Conservation (phyloP, 345 rosid species). For the Pugionium dolabratum region DNA sequence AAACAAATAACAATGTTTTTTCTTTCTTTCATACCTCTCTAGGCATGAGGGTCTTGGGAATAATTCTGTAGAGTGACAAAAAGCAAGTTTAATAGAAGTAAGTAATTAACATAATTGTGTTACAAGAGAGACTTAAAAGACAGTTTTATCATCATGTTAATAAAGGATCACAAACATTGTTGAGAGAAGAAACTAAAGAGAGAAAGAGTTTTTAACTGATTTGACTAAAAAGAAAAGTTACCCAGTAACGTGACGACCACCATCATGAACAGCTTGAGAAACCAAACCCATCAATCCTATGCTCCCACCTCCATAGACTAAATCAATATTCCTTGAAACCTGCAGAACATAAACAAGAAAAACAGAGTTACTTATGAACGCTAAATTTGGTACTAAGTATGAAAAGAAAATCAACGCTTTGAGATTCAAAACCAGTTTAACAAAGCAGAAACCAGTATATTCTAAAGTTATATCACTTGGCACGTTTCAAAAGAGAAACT, state of each 20-base stretch:
- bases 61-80: slow-evolving; percentile 84
- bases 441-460: neutral
- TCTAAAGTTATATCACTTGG: too few relatives aligned
- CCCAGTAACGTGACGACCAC: slow-evolving; percentile 99
- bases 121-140: slow-evolving; percentile 19
- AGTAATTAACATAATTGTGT: slow-evolving; percentile 19
- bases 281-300: slow-evolving; percentile 99
- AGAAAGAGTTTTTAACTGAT: too few relatives aligned
- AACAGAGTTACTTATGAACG: slow-evolving; percentile 32
- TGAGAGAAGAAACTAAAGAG: too few relatives aligned
- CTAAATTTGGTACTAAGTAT: slow-evolving; percentile 19
- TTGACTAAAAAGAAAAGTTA: slow-evolving; percentile 33
- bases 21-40: slow-evolving; percentile 69
- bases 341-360: slow-evolving; percentile 35
- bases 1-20: slow-evolving; percentile 27
- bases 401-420: neutral
- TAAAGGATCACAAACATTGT: too few relatives aligned
- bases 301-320: slow-evolving; percentile 99
- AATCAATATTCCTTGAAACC: slow-evolving; percentile 97
- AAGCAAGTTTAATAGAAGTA: slow-evolving; percentile 35
- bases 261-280: slow-evolving; percentile 99
- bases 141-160: neutral
- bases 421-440: slow-evolving; percentile 13
- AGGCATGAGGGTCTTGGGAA: slow-evolving; percentile 99
- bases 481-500: too few relatives aligned